Evolutionary conservation across 148 eudicot genomes (phyloP), one percentile per base, ranked within the genome.

Genomic region (Chenopodium berlandieri): DNA sequence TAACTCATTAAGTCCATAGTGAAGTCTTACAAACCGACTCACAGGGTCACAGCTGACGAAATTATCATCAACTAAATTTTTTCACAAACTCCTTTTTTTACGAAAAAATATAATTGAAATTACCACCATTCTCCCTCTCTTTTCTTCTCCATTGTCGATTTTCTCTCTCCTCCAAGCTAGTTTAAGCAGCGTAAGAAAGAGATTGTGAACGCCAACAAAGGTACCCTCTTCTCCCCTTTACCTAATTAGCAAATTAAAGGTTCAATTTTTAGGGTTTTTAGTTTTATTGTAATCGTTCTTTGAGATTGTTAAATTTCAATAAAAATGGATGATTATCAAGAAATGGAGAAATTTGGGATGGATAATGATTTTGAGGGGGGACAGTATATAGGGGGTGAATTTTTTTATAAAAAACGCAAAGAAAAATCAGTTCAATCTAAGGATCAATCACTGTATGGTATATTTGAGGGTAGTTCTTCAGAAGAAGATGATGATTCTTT

Each of bases 291-390:
- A 50, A 50, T 50, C 2, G 16, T 50, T 50, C 14, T 50, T 17
- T 56, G 62, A 40, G 44, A 5, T 19, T 56, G 17, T 56, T n/a
- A 63, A n/a, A n/a, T 63, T 63, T 63, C 3, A 13, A 4, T 16
- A 0, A 16, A 56, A 56, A 94, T 94, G 97, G 95, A 92, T 31
- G 98, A 93, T 40, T 76, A 89, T 88, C 96, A 93, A 82, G 97
- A 92, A 52, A 89, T 86, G 91, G 97, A 91, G 84, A 88, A 82
- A 62, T 92, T 95, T 78, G 91, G 91, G 20, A 83, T 86, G 88
- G 98, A 95, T 9, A 93, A 95, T 0, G 97, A 95, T 83, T 95
- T 56, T 72, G 96, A 94, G 66, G 95, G 86, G 31, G 95, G 90
- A 2, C 90, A 90, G 81, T 94, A 87, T 85, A 89, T 90, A 2